phyloP scores from a whole-genome alignment of 805 yeast species.

The Groenewaldozyma salmanticensis region DNA sequence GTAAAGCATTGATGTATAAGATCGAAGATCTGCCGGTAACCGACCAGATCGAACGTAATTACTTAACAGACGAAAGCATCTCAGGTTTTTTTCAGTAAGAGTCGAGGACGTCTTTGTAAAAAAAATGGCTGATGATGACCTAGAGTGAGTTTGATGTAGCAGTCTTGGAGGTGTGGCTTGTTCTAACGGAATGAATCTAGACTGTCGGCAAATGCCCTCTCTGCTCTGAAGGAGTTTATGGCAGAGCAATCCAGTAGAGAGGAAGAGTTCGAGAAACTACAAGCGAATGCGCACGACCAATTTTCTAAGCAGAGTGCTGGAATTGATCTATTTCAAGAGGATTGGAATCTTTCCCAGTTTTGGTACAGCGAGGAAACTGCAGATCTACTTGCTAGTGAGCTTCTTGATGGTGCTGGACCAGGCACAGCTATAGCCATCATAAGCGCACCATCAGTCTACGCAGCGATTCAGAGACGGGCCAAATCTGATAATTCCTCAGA shows the following conservation, averaged over 20 bases:
- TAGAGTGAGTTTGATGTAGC: too few species aligned
- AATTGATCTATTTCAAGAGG: conserved; percentile 75
- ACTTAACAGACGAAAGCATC: too few species aligned
- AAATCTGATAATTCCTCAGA: conserved; percentile 38
- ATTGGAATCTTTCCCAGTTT: conserved; percentile 91
- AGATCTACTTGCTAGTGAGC: conserved; percentile 51
- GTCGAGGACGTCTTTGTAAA: too few species aligned
- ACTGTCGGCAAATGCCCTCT: conserved; percentile 41
- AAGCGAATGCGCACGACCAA: conserved; percentile 46
- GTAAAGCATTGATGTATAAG: too few species aligned
- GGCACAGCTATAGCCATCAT: conserved; percentile 65
- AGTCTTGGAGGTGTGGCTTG: too few species aligned
- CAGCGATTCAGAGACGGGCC: conserved; percentile 56
- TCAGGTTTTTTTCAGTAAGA: too few species aligned
- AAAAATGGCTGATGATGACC: too few species aligned
- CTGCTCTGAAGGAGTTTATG: conserved; percentile 54
- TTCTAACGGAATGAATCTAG: conserved; percentile 11
- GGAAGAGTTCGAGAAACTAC: conserved; percentile 46
- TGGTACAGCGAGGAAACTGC: conserved; percentile 78
- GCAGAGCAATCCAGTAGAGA: conserved; percentile 50
- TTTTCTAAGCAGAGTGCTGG: conserved; percentile 29
- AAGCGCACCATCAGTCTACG: conserved; percentile 88
- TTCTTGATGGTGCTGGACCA: conserved; percentile 66
- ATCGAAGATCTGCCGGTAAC: too few species aligned
- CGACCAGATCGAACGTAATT: too few species aligned